Base-by-base conservation (phyloP, 1,139 yeast genomes). In the Geotrichum bryndzae region DNA sequence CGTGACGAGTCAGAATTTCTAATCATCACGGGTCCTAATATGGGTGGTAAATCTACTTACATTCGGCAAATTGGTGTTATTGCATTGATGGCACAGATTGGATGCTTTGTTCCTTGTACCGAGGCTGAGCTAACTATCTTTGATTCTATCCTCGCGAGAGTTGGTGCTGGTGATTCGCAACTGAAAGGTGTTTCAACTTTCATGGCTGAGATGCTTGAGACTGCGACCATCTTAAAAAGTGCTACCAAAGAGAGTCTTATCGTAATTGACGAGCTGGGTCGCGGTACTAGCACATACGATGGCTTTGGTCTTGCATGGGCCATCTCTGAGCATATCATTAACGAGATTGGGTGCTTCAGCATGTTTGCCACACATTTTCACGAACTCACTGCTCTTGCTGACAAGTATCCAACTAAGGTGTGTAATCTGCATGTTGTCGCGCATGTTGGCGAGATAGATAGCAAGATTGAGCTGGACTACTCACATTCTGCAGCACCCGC, bases 291-390 rank as follows among this genome's bases (percentile, higher is more conserved):
- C 53, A 94, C 99, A 0, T 94, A 92, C 73, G 99, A 94, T 75
- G 99, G 99, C 0, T 94, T 94, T 78, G 99, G 99, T 0, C 80
- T 94, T 53, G 99, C 99, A 0, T 94, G 97, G 96, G 87, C 97
- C 0, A 94, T 94, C 63, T 88, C 95, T 68, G 96, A 91, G 70
- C 86, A 88, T 72, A 85, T 94, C 64, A 86, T 94, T 1, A 79
- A 79, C 41, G 79, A 85, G 63, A 83, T 89, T 63, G 81, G 82
- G 59, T 87, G 97, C 66, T 91, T 90, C 73, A 84, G 96, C 0
- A 73, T 94, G 64, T 94, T 94, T 80, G 99, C 99, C 0, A 94
- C 99, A 0, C 99, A 94, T 78, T 94, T 94, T 80, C 98, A 94
- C 73, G 99, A 94, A 73, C 80, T 94, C 63, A 94, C 98, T 0